Evolutionary conservation across 2,329 filamentous ascomycete species (phyloP).

Genomic region (Ophiostoma piceae): DNA sequence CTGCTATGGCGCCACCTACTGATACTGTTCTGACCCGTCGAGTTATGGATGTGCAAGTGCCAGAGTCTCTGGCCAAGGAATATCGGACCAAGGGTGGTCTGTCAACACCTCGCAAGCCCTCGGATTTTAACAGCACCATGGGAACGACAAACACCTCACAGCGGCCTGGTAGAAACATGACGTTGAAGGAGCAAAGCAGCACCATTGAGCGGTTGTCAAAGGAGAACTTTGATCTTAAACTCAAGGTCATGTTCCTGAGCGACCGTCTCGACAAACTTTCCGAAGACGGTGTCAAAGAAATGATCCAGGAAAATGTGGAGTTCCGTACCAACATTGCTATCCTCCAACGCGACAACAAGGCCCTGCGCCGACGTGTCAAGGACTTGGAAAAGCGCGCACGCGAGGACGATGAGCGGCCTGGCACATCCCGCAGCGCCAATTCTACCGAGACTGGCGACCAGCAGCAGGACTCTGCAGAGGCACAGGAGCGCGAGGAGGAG

Average conservation of each 20-base stretch:
- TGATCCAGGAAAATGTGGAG: constrained; percentile 96
- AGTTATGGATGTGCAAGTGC: constrained; percentile 83
- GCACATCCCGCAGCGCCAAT: constrained; percentile 51
- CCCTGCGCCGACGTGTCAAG: constrained; percentile 71
- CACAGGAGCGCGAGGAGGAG: constrained; percentile 74
- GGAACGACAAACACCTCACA: constrained; percentile 21
- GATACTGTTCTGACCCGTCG: constrained; percentile 86
- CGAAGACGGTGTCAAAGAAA: constrained; percentile 93
- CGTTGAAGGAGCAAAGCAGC: constrained; percentile 93
- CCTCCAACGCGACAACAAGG: constrained; percentile 84
- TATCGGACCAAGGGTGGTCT: constrained; percentile 71
- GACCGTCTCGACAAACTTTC: constrained; percentile 89
- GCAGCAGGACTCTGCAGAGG: constrained; percentile 53
- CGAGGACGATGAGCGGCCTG: constrained; percentile 58
- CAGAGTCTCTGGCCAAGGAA: constrained; percentile 79
- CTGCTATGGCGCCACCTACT: constrained; percentile 56
- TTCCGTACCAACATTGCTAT: constrained; percentile 85
- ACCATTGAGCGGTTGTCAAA: constrained; percentile 95
- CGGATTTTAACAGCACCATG: constrained; percentile 45
- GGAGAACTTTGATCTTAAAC: constrained; percentile 95
- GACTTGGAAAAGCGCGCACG: constrained; percentile 78
- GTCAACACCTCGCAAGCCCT: constrained; percentile 52
- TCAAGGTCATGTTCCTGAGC: constrained; percentile 95
- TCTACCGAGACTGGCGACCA: constrained; percentile 54
- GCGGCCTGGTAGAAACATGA: constrained; percentile 65